Percentiles rank a stretch among this genome's conserved stretches.
Conservation (phyloP, 208 protist genomes). For the Acanthamoeba divionensis region DNA sequence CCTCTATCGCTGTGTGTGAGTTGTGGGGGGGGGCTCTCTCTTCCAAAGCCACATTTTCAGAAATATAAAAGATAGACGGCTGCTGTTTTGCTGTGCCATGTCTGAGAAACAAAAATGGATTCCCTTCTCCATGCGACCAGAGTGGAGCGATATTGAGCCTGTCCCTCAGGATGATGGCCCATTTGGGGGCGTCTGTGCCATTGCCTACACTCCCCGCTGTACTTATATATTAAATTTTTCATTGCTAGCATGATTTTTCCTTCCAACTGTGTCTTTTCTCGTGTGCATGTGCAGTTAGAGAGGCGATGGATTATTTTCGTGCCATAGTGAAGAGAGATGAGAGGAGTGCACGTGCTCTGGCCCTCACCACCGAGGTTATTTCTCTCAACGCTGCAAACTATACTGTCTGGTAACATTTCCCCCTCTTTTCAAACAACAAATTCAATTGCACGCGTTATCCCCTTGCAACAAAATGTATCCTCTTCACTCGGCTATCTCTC, state of each 20-base stretch:
- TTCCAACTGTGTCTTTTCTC: background rate
- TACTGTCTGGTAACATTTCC: slow-evolving; percentile 80
- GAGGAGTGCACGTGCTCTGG: slow-evolving; percentile 69
- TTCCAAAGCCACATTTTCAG: too few relatives aligned
- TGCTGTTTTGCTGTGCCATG: too few relatives aligned
- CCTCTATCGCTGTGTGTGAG: background rate
- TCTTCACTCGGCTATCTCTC: background rate
- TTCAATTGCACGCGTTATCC: too few relatives aligned
- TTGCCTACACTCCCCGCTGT: slow-evolving; percentile 77
- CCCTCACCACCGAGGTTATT: slow-evolving; percentile 80
- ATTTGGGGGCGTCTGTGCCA: slow-evolving; percentile 76
- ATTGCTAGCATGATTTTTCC: background rate
- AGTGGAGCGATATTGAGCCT: slow-evolving; percentile 78
- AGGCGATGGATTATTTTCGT: slow-evolving; percentile 82
- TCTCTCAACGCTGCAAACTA: slow-evolving; percentile 87
- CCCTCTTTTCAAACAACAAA: too few relatives aligned
- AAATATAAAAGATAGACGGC: too few relatives aligned
- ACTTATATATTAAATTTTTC: background rate
- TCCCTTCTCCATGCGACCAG: slow-evolving; percentile 47
- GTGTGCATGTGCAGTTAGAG: slow-evolving; percentile 56
- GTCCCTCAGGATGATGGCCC: slow-evolving; percentile 82
- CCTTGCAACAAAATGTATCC: too few relatives aligned
- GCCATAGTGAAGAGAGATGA: slow-evolving; percentile 76
- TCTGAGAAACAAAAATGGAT: background rate
- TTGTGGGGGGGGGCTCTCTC: too few relatives aligned